Evolutionary conservation across 139 green algal species (phyloP).

Genomic region (Chlorokybus atmophyticus): DNA sequence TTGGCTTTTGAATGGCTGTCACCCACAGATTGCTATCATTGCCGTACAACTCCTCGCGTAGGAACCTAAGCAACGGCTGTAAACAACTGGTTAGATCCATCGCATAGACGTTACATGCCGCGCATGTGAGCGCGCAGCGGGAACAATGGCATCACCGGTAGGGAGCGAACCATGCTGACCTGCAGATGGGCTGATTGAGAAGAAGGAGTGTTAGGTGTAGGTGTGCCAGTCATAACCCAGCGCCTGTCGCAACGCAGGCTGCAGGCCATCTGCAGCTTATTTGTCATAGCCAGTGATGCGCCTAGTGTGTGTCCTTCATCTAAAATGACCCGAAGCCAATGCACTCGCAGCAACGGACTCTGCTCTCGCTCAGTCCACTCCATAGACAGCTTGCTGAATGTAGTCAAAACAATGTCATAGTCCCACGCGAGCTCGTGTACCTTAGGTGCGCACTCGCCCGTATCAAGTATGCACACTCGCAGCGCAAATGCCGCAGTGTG

Average conservation of each 20-base stretch:
- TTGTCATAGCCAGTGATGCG: slow-evolving; percentile 51
- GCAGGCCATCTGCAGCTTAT: slow-evolving; percentile 62
- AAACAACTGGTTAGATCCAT: slow-evolving; percentile 19
- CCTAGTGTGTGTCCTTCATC: slow-evolving; percentile 87
- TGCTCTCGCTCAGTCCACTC: slow-evolving; percentile 34
- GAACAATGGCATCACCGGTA: not conserved
- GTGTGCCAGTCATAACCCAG: slow-evolving; percentile 87
- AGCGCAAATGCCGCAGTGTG: too few relatives aligned
- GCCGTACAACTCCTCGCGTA: slow-evolving; percentile 60
- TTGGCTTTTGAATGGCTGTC: slow-evolving; percentile 44
- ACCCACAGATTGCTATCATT: slow-evolving; percentile 35
- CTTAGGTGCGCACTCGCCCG: too few relatives aligned
- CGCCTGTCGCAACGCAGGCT: slow-evolving; percentile 56
- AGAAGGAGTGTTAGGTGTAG: slow-evolving; percentile 41
- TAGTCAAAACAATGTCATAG: slow-evolving; percentile 57
- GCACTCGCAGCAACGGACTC: slow-evolving; percentile 44
- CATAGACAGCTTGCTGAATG: slow-evolving; percentile 48
- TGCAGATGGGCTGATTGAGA: slow-evolving; percentile 16
- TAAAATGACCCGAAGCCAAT: slow-evolving; percentile 81
- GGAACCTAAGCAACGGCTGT: slow-evolving; percentile 82
- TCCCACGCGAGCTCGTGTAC: slow-evolving; percentile 62
- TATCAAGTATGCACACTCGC: too few relatives aligned
- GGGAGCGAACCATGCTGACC: not conserved
- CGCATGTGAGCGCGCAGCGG: too few relatives aligned
- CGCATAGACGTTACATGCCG: too few relatives aligned